phyloP scores from a whole-genome alignment of 2,329 filamentous ascomycete genomes.

The Xylaria sp. region DNA sequence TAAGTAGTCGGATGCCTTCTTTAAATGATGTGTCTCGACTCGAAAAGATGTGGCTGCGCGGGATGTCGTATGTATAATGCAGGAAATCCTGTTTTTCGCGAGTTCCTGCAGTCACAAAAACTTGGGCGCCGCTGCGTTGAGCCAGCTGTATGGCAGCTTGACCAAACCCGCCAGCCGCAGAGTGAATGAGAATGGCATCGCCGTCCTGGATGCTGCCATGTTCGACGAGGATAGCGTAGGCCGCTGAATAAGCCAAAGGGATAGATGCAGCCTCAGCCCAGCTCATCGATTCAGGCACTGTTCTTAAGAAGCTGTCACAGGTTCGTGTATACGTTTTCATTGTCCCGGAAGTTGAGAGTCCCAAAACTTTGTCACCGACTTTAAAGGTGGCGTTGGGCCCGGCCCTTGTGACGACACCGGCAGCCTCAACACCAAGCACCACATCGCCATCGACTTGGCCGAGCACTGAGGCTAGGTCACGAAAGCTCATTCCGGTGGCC shows the following conservation, averaged over 20 bases:
- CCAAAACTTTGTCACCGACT: constrained; percentile 33
- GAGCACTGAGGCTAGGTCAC: constrained; percentile 25
- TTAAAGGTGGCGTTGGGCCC: constrained; percentile 25
- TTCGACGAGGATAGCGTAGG: constrained; percentile 32
- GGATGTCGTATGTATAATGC: constrained; percentile 18
- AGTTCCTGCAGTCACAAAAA: constrained; percentile 26
- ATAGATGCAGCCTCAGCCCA: constrained; percentile 33
- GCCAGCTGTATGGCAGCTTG: constrained; percentile 21
- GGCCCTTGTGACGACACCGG: constrained; percentile 31
- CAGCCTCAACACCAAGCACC: constrained; percentile 27
- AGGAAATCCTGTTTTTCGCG: constrained; percentile 23
- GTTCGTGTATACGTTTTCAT: constrained; percentile 33
- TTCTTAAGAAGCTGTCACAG: constrained; percentile 25
- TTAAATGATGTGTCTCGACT: constrained; percentile 25
- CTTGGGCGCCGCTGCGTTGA: neutral
- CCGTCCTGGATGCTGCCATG: constrained; percentile 30
- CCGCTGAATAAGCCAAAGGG: constrained; percentile 31
- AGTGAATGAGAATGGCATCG: constrained; percentile 21
- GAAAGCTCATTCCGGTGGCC: constrained; percentile 29
- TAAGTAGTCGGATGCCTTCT: constrained; percentile 15
- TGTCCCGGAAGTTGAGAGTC: constrained; percentile 28
- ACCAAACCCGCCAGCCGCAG: constrained; percentile 17
- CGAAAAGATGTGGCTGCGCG: constrained; percentile 26
- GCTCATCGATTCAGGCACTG: constrained; percentile 25
- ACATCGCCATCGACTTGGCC: constrained; percentile 24